Evolutionary conservation across 495 filamentous ascomycete genomes (phyloP).

Genomic region (Glutinoglossum americanum): DNA sequence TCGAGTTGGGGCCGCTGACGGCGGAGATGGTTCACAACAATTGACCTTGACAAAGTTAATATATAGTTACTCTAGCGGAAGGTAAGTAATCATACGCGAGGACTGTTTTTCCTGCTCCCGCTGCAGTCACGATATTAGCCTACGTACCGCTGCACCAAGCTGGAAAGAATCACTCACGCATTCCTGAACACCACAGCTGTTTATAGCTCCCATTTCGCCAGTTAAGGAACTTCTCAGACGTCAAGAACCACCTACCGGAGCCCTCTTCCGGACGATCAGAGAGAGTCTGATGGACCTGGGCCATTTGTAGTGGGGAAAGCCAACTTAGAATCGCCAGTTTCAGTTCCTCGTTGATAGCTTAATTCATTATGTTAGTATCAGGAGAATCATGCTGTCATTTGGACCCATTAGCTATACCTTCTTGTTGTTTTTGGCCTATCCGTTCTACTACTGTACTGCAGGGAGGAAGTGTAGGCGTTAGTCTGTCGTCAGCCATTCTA

Average conservation of each 20-base stretch:
- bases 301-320: conserved; percentile 6
- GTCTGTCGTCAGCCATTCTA: too few species aligned
- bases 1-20: not conserved
- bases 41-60: not conserved
- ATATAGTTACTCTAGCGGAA: too few species aligned
- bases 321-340: conserved; percentile 1
- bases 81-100: not conserved
- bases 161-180: not conserved
- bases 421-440: not conserved
- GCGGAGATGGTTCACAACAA: conserved; percentile 6
- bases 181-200: conserved; percentile 6
- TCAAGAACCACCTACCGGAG: conserved; percentile 6
- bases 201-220: not conserved
- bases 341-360: not conserved
- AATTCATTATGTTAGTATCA: too few species aligned
- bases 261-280: not conserved
- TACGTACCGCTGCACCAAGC: too few species aligned
- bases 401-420: not conserved
- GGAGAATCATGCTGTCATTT: too few species aligned
- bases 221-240: not conserved
- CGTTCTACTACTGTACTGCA: not conserved
- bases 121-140: too few species aligned
- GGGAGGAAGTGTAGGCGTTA: too few species aligned
- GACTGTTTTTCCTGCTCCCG: conserved; percentile 8
- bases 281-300: not conserved